phyloP scores from a whole-genome alignment of 2,329 filamentous ascomycete genomes.

The Epicoccum sorghinum region DNA sequence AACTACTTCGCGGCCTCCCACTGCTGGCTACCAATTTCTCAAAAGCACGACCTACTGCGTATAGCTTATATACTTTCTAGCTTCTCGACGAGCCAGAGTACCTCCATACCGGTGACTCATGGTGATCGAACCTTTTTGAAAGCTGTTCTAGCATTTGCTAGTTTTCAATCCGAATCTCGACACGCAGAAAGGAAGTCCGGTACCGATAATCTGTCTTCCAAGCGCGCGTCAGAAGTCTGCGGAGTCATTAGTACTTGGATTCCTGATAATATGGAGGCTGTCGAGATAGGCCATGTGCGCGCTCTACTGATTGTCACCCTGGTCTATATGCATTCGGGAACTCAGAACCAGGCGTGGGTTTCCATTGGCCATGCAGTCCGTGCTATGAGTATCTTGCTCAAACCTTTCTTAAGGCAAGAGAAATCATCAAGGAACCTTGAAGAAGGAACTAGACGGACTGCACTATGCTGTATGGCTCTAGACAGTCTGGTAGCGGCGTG shows the following conservation, averaged over 20 bases:
- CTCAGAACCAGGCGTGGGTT: background rate
- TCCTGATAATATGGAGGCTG: background rate
- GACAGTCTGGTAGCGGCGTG: background rate
- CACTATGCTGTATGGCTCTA: background rate
- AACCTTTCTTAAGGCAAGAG: background rate
- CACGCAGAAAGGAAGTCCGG: background rate
- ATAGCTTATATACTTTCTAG: background rate
- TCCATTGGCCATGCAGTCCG: background rate
- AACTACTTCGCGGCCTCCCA: background rate
- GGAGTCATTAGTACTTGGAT: background rate
- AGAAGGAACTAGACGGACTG: background rate
- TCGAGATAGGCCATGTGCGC: constrained; percentile 1
- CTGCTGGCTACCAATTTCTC: constrained; percentile 1
- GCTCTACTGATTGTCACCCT: background rate
- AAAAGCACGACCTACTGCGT: constrained; percentile 2
- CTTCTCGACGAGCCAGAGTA: background rate
- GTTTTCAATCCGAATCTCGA: background rate
- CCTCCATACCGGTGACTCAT: background rate
- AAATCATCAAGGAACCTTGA: background rate
- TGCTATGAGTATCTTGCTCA: background rate
- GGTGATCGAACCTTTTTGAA: background rate
- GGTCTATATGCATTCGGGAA: background rate
- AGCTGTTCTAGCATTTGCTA: background rate
- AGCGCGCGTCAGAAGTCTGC: background rate
- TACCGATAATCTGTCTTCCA: background rate